Evolutionary conservation across 2,329 filamentous ascomycete species (phyloP).

Genomic region (Nigrospora sphaerica): DNA sequence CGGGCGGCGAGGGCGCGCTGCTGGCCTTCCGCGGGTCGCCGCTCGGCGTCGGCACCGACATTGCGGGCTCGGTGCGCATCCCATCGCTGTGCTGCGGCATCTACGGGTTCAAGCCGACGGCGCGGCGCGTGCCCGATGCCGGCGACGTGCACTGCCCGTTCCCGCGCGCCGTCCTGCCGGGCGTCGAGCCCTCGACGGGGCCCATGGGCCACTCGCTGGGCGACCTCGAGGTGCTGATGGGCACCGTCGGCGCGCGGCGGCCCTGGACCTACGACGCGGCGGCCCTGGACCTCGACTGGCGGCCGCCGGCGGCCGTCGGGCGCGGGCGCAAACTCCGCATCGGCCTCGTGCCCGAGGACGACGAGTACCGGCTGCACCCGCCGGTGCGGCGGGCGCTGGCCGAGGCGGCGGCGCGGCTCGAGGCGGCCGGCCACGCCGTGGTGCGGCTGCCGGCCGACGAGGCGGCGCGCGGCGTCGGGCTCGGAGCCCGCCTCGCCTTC

Average conservation of each 20-base stretch:
- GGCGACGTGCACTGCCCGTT: neutral
- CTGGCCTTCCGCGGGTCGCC: slow-evolving; percentile 9
- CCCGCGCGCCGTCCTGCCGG: slow-evolving; percentile 5
- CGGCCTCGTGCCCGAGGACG: slow-evolving; percentile 40
- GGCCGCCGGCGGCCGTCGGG: slow-evolving; percentile 9
- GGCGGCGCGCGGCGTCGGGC: slow-evolving; percentile 19
- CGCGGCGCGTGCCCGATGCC: neutral
- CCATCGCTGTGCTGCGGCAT: slow-evolving; percentile 21
- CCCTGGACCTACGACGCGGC: slow-evolving; percentile 38
- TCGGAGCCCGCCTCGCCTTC: slow-evolving; percentile 24
- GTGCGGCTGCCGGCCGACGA: slow-evolving; percentile 23
- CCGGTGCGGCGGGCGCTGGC: slow-evolving; percentile 38
- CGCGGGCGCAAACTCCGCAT: slow-evolving; percentile 28
- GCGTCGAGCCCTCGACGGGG: slow-evolving; percentile 30
- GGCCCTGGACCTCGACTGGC: slow-evolving; percentile 38
- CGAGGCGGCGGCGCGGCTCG: slow-evolving; percentile 28
- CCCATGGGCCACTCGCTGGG: slow-evolving; percentile 33
- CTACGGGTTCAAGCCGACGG: slow-evolving; percentile 22
- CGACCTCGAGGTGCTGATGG: slow-evolving; percentile 33
- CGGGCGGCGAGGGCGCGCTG: slow-evolving; percentile 21
- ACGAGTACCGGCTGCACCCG: slow-evolving; percentile 40
- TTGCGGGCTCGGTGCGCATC: slow-evolving; percentile 21
- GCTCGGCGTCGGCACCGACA: slow-evolving; percentile 13
- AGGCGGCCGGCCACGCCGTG: slow-evolving; percentile 35
- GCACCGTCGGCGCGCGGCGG: slow-evolving; percentile 26